phyloP scores from a whole-genome alignment of 2,329 filamentous ascomycete genomes.

The Botryotinia calthae region DNA sequence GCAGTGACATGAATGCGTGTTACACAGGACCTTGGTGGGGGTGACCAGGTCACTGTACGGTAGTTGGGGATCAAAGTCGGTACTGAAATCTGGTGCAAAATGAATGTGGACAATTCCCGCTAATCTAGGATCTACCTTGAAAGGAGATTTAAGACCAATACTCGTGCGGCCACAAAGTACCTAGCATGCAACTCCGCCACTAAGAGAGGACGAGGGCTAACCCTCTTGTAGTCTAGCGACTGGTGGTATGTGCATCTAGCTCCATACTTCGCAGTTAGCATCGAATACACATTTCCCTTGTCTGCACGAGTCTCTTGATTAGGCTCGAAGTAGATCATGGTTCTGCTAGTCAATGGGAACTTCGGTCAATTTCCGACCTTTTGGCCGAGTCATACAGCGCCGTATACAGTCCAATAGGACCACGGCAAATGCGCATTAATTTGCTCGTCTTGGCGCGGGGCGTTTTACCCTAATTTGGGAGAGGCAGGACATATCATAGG shows the following conservation, averaged over 20 bases:
- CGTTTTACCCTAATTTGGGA: not conserved
- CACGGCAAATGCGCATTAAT: not conserved
- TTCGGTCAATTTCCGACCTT: constrained; percentile 9
- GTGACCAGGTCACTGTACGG: not conserved
- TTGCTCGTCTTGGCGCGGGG: not conserved
- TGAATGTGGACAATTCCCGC: constrained; percentile 14
- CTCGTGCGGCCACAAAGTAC: not conserved
- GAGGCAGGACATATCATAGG: constrained; percentile 2
- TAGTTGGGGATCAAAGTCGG: constrained; percentile 5
- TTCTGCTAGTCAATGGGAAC: not conserved
- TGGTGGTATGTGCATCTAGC: not conserved
- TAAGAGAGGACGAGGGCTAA: not conserved
- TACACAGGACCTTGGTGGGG: constrained; percentile 2
- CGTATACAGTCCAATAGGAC: not conserved
- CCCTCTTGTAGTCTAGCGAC: not conserved
- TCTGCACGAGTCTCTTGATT: not conserved
- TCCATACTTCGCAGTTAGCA: not conserved
- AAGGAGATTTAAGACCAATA: constrained; percentile 5
- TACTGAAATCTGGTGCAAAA: constrained; percentile 17
- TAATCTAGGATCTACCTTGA: constrained; percentile 3
- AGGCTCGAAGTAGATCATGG: not conserved
- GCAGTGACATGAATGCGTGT: not conserved
- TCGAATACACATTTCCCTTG: not conserved
- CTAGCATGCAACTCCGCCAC: not conserved
- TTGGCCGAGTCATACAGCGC: not conserved